Evolutionary conservation across 805 yeast genomes (phyloP).

Genomic region (Pichia thaimueangensis): DNA sequence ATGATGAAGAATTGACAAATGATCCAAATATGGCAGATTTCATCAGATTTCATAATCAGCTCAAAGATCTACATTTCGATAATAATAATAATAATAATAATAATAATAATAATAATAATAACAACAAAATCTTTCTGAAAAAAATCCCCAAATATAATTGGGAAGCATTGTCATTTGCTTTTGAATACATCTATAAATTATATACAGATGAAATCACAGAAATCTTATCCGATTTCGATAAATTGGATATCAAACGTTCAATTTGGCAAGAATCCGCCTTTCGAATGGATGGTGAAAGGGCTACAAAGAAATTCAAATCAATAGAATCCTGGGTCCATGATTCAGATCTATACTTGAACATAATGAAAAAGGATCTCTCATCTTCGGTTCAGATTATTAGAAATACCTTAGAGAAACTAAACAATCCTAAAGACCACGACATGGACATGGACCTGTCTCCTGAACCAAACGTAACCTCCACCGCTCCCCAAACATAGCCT

Average conservation of each 20-base stretch:
- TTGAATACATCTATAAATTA: slow-evolving; percentile 19
- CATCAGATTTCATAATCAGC: slow-evolving; percentile 2
- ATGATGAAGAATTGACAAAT: neutral
- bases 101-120: neutral
- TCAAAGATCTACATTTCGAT: slow-evolving; percentile 1
- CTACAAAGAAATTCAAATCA: slow-evolving; percentile 13
- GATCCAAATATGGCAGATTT: slow-evolving; percentile 8
- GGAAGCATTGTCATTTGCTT: slow-evolving; percentile 19
- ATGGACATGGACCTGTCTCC: neutral
- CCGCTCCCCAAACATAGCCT: neutral
- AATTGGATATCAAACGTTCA: slow-evolving; percentile 17
- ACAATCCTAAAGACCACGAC: neutral
- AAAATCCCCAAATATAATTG: slow-evolving; percentile 21
- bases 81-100: slow-evolving; percentile 4
- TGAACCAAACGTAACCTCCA: neutral
- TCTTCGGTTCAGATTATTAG: slow-evolving; percentile 20
- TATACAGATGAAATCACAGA: slow-evolving; percentile 20
- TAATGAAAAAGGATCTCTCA: slow-evolving; percentile 15
- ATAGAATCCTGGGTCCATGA: slow-evolving; percentile 18
- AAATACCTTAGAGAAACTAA: slow-evolving; percentile 15
- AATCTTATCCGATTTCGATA: slow-evolving; percentile 19
- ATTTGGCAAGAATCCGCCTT: slow-evolving; percentile 25
- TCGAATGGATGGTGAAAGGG: slow-evolving; percentile 21
- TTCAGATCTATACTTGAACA: slow-evolving; percentile 14
- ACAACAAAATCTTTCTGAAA: neutral